Percentiles rank a stretch among this genome's conserved stretches.
phyloP scores from a whole-genome alignment of 2,329 filamentous ascomycete species.

The Arthrobotrys iridis region DNA sequence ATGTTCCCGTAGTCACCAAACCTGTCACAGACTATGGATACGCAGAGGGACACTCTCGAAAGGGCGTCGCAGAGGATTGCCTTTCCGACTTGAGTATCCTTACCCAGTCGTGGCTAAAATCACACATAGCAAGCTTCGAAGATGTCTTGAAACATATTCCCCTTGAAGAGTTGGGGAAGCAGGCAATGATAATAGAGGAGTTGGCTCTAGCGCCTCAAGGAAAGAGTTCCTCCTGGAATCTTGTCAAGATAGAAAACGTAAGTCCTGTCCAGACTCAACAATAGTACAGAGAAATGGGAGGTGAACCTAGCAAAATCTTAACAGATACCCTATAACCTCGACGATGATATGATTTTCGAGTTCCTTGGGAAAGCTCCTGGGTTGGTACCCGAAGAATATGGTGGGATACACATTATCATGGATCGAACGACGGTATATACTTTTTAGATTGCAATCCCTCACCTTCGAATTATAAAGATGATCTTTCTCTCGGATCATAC shows the following conservation, averaged over 20 bases:
- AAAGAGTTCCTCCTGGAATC: conserved; percentile 22
- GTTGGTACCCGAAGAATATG: conserved; percentile 66
- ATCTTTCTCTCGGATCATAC: neutral
- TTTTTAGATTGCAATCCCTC: neutral
- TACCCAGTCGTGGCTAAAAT: conserved; percentile 22
- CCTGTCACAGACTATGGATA: neutral
- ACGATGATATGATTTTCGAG: conserved; percentile 64
- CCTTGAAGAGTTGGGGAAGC: conserved; percentile 45
- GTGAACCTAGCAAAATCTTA: neutral
- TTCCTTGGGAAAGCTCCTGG: conserved; percentile 70
- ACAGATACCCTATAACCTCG: conserved; percentile 52
- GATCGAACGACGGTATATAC: conserved; percentile 63
- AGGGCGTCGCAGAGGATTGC: neutral
- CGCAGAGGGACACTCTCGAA: neutral
- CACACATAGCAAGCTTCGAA: conserved; percentile 28
- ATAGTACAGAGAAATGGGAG: neutral
- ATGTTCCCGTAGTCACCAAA: neutral
- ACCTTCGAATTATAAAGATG: neutral
- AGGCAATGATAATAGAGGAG: conserved; percentile 8
- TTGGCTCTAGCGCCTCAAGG: neutral
- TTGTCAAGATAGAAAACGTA: conserved; percentile 54
- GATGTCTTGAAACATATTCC: conserved; percentile 40
- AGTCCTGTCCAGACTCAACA: neutral
- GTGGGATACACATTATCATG: conserved; percentile 71
- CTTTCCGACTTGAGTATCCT: conserved; percentile 21